Percentiles rank a stretch among this genome's conserved stretches.
phyloP scores from a whole-genome alignment of 2,329 filamentous ascomycete species.

The Chrysoporthe austroafricana region DNA sequence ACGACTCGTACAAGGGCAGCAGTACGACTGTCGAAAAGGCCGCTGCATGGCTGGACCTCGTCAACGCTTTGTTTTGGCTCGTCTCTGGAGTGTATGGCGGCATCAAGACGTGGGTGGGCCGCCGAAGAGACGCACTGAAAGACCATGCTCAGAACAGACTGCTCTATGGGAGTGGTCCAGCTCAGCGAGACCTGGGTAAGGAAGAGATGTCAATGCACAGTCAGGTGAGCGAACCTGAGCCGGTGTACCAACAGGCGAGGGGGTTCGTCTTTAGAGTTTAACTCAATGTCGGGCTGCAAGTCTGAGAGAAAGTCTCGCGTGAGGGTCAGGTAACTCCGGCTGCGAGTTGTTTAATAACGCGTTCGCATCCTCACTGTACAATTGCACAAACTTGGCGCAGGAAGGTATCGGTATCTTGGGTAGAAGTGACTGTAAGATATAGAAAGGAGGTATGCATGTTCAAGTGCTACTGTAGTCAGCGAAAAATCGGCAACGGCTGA shows the following conservation, averaged over 20 bases:
- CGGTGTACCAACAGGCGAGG: conserved; percentile 13
- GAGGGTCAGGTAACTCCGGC: too few species aligned
- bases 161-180: conserved; percentile 31
- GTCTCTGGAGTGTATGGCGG: conserved; percentile 48
- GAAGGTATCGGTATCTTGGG: background rate
- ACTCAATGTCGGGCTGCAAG: too few species aligned
- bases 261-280: conserved; percentile 4
- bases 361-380: background rate
- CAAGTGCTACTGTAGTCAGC: background rate
- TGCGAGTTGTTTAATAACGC: background rate
- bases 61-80: conserved; percentile 70
- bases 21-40: conserved; percentile 63
- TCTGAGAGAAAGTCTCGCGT: background rate
- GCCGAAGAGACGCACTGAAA: conserved; percentile 44
- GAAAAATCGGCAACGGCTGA: background rate
- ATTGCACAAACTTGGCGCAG: background rate
- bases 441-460: background rate
- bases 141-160: conserved; percentile 44
- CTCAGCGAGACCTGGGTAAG: conserved; percentile 1
- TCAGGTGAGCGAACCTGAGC: conserved; percentile 10
- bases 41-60: conserved; percentile 73
- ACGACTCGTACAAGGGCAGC: conserved; percentile 51
- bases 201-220: conserved; percentile 9
- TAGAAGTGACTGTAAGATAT: background rate
- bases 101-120: conserved; percentile 46